Evolutionary conservation across 257 asterid genomes (phyloP).

Genomic region (Jacaranda copaia): DNA sequence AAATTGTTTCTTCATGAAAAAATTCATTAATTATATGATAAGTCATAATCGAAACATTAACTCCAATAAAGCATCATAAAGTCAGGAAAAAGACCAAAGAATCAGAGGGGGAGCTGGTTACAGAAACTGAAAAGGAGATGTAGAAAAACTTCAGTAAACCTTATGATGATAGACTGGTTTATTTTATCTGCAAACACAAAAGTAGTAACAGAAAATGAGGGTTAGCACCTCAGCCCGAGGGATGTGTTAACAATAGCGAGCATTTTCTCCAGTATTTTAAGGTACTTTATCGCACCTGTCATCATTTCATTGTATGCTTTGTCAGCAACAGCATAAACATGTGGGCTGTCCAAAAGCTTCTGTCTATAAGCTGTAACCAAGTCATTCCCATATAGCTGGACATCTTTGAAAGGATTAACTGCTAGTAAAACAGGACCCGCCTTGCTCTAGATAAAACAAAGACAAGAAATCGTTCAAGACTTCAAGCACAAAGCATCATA

Average conservation of each 20-base stretch:
- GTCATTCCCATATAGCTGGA: constrained; percentile 71
- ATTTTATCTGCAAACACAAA: constrained; percentile 65
- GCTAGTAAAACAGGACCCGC: constrained; percentile 93
- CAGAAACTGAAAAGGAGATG: constrained; percentile 32
- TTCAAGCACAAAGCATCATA: constrained; percentile 21
- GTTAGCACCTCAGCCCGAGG: constrained; percentile 34
- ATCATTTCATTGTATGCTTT: constrained; percentile 78
- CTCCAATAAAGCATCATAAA: constrained; percentile 21
- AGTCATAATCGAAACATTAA: constrained; percentile 30
- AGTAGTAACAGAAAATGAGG: constrained; percentile 35
- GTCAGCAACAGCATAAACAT: constrained; percentile 82
- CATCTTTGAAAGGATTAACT: constrained; percentile 86
- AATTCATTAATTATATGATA: not conserved
- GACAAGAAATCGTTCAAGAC: constrained; percentile 38
- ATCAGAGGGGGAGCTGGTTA: constrained; percentile 23
- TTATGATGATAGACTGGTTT: constrained; percentile 91
- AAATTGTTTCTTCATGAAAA: constrained; percentile 28
- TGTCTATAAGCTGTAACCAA: constrained; percentile 68
- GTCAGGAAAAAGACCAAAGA: constrained; percentile 26
- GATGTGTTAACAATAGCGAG: constrained; percentile 31
- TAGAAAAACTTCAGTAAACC: constrained; percentile 55
- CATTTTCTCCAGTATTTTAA: constrained; percentile 36
- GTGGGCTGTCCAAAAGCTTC: constrained; percentile 82
- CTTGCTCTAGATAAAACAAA: constrained; percentile 68
- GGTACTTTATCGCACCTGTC: constrained; percentile 63